Conservation (phyloP, 129 eudicot species). For the Escallonia rubra region DNA sequence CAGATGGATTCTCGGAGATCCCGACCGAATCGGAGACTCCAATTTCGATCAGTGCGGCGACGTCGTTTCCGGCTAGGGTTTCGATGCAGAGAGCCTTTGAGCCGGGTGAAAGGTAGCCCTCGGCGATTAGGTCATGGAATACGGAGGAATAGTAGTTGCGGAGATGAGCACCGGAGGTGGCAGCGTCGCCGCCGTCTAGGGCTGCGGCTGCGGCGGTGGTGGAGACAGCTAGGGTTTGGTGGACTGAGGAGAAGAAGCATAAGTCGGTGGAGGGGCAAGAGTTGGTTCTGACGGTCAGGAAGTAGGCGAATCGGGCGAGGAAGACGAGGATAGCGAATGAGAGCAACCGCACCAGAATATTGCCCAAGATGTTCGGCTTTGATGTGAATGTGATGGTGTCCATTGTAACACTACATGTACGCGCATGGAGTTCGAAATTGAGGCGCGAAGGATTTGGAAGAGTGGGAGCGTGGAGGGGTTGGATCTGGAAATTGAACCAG, state of each 20-base stretch:
- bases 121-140: constrained; percentile 41
- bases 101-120: constrained; percentile 30
- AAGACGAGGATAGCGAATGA: constrained; percentile 38
- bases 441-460: not conserved
- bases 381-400: constrained; percentile 6
- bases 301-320: constrained; percentile 44
- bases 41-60: constrained; percentile 26
- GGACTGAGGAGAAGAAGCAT: constrained; percentile 24
- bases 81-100: constrained; percentile 49
- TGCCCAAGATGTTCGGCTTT: constrained; percentile 30
- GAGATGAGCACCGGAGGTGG: constrained; percentile 12
- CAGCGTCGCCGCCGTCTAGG: not conserved
- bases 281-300: constrained; percentile 27
- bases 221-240: not conserved
- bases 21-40: constrained; percentile 37
- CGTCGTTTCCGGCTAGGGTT: constrained; percentile 12
- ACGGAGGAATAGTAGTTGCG: constrained; percentile 32
- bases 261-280: constrained; percentile 25
- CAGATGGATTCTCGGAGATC: constrained; percentile 17
- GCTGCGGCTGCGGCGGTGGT: not conserved
- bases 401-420: constrained; percentile 9
- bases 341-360: constrained; percentile 31
- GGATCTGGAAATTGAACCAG: not conserved
- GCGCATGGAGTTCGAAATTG: not conserved
- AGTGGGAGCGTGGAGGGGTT: not conserved